Evolutionary conservation across 2,329 filamentous ascomycete genomes (phyloP), one percentile per base, ranked within the genome.

Genomic region (Keithomyces neogunnii): DNA sequence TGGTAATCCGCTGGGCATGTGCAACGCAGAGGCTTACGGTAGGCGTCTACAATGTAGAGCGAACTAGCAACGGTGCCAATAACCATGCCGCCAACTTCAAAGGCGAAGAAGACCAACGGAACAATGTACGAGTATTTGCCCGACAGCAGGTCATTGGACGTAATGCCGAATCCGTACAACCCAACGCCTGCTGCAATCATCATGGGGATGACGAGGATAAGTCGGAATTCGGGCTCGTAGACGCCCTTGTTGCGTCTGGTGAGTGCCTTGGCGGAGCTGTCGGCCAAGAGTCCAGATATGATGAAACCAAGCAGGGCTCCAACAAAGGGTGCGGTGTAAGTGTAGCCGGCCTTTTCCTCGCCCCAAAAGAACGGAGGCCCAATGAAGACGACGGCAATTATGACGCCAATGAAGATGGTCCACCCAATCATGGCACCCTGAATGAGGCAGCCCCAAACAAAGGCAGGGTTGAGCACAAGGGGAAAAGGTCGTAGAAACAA

Each of bases 401-500:
- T 82, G 54, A 93, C 85, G 51, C 88, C 87, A 57, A 95, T 92
- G 63, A 96, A 89, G 13, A 96, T 88, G 1, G 91, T 95, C 91
- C 92, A 97, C 57, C 91, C 92, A 62, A 96, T 96, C 63, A 96
- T 81, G 4, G 88, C 82, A 13, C 91, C 91, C 74, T 96, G 91
- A 47, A 91, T 88, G 3, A 96, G 74, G 60, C 75, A 76, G 29
- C 74, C 76, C 88, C 89, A 96, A 40, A 95, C 68, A 59, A 96
- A 89, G 6, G 88, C 88, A 0, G 90, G 91, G 64, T 96, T 91
- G 5, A 86, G 66, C 59, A 95, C 85, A 1, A 96, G 77, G 0
- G 88, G 88, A 49, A 96, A 84, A 0, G 91, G 92, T 3, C 91
- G 80, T n/a, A 84, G 62, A 13, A 82, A 62, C 6, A 85, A 70